phyloP scores from a whole-genome alignment of 78 protist species.

The Protostelium mycophagum region DNA sequence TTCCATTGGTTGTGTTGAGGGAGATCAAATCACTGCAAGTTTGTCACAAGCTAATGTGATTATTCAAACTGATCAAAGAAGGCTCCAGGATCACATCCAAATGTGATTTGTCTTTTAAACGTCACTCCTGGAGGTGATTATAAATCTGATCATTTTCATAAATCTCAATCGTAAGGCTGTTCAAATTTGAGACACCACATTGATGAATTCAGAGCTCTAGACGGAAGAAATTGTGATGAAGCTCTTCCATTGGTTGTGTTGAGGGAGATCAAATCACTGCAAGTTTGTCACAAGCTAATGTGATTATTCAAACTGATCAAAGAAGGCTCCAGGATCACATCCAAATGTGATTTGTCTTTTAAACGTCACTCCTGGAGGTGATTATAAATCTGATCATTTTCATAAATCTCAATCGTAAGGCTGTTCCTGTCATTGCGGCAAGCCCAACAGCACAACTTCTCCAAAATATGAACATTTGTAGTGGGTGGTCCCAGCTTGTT shows the following conservation, averaged over 20 bases:
- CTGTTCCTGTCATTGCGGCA: not conserved
- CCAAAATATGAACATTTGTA: too few relatives aligned
- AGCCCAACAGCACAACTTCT: not conserved
- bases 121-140: not conserved
- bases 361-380: not conserved
- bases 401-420: not conserved
- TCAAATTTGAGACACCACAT: slow-evolving; percentile 97
- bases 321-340: too few relatives aligned
- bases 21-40: not conserved
- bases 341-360: too few relatives aligned
- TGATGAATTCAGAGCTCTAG: slow-evolving; percentile 13
- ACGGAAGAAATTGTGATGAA: not conserved
- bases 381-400: too few relatives aligned
- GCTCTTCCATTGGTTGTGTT: not conserved
- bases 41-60: too few relatives aligned
- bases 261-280: not conserved
- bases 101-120: too few relatives aligned
- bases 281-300: too few relatives aligned
- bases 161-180: not conserved
- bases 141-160: too few relatives aligned
- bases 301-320: too few relatives aligned
- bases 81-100: too few relatives aligned
- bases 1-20: not conserved
- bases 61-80: too few relatives aligned
- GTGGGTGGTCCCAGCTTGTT: not conserved